Percentiles rank a stretch among this genome's conserved stretches.
Evolutionary conservation across 805 yeast genomes (phyloP).

Genomic region (Starmerella etchellsii): DNA sequence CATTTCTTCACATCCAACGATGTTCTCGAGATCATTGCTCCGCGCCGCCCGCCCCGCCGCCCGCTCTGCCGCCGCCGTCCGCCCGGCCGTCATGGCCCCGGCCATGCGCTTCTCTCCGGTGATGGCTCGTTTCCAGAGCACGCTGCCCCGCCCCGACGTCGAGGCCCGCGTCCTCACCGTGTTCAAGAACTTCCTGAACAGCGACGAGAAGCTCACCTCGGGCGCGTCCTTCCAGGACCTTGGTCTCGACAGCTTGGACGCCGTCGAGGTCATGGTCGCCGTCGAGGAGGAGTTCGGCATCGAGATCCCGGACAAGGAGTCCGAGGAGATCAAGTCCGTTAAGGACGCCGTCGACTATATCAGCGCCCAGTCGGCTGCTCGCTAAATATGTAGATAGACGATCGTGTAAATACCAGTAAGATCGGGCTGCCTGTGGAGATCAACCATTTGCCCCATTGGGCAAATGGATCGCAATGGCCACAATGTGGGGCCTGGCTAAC

Average conservation of each 20-base stretch:
- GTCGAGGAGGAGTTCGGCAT: slow-evolving; percentile 75
- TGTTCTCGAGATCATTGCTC: slow-evolving; percentile 15
- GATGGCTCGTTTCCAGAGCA: slow-evolving; percentile 22
- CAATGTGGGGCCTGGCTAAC: too few relatives aligned
- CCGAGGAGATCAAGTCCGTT: slow-evolving; percentile 86
- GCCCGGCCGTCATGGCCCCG: slow-evolving; percentile 13
- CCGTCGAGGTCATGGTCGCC: slow-evolving; percentile 91
- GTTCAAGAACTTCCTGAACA: slow-evolving; percentile 31
- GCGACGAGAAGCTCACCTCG: slow-evolving; percentile 28
- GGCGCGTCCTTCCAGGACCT: slow-evolving; percentile 41
- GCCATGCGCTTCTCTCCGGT: slow-evolving; percentile 16
- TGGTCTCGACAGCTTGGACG: slow-evolving; percentile 86
- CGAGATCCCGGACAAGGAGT: slow-evolving; percentile 46
- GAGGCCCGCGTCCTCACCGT: slow-evolving; percentile 73
- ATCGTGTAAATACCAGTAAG: too few relatives aligned
- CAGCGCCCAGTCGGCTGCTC: slow-evolving; percentile 38
- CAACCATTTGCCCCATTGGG: too few relatives aligned
- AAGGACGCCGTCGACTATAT: slow-evolving; percentile 88
- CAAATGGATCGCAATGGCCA: too few relatives aligned
- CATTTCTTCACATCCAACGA: not conserved
- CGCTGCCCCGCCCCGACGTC: slow-evolving; percentile 62
- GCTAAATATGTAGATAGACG: slow-evolving; percentile 17
- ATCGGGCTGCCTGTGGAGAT: too few relatives aligned
- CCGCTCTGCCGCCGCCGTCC: not conserved
- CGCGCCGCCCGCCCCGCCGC: slow-evolving; percentile 16